These are phyloP conservation scores for Saitozyma sp. DNA, from an alignment of 768 basidiomycete species.

Conservation along the genomic window DNA sequence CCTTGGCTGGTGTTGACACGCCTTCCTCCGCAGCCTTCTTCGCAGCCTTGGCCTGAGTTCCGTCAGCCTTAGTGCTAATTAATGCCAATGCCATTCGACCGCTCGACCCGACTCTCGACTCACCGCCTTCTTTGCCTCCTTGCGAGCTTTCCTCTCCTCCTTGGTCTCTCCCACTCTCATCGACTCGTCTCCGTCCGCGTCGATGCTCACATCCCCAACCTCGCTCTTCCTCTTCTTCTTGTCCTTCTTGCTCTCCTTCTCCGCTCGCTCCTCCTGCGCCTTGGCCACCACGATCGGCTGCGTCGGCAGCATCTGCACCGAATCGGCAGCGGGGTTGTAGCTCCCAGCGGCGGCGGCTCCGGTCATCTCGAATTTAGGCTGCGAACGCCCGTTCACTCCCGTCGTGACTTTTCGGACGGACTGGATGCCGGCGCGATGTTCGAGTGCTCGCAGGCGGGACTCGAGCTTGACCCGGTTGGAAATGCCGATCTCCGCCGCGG, in stretches of 20 bases:
- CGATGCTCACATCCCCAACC: constrained; percentile 49
- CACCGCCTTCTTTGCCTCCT: constrained; percentile 72
- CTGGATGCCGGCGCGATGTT: constrained; percentile 73
- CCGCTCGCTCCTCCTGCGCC: constrained; percentile 74
- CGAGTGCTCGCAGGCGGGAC: constrained; percentile 83
- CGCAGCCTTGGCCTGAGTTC: constrained; percentile 45
- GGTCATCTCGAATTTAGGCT: constrained; percentile 78
- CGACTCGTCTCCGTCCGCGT: constrained; percentile 54
- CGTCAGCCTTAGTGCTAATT: constrained; percentile 7
- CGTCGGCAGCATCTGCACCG: constrained; percentile 72
- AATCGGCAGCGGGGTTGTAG: constrained; percentile 85
- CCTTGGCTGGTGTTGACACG: constrained; percentile 44
- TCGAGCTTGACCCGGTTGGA: constrained; percentile 95
- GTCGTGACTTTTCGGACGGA: constrained; percentile 64
- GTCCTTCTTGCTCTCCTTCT: constrained; percentile 65
- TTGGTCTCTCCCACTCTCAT: constrained; percentile 64
- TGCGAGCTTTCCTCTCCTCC: constrained; percentile 67
- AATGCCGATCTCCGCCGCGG: constrained; percentile 82
- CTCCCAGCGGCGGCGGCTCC: constrained; percentile 61
- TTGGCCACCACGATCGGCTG: constrained; percentile 78
- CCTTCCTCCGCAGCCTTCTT: constrained; percentile 40
- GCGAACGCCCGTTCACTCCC: constrained; percentile 62
- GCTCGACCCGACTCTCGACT: constrained; percentile 21
- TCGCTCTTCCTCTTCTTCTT: constrained; percentile 63
- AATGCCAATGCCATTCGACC: background rate